Evolutionary conservation across 1,284 basidiomycete species (phyloP).

Genomic region (Exobasidium cylindrosporum): DNA sequence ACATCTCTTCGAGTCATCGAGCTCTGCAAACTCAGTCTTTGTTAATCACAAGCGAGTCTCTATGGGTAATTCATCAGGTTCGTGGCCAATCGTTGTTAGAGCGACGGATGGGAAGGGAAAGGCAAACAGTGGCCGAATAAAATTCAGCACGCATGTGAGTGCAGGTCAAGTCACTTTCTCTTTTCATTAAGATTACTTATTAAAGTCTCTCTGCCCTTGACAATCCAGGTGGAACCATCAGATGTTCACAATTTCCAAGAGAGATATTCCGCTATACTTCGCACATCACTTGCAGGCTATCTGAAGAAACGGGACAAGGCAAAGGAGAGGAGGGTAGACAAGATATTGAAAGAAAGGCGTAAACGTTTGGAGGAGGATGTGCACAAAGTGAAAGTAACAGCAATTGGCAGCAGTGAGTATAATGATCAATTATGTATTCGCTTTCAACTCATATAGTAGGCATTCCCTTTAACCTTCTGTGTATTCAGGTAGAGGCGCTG

Average conservation of each 20-base stretch:
- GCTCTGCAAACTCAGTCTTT: conserved; percentile 43
- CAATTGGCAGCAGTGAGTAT: conserved; percentile 33
- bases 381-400: conserved; percentile 36
- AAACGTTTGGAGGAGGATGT: conserved; percentile 37
- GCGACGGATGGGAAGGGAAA: conserved; percentile 35
- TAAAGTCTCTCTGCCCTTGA: background rate
- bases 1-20: conserved; percentile 33
- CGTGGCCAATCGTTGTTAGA: conserved; percentile 36
- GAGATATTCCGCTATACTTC: conserved; percentile 28
- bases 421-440: background rate
- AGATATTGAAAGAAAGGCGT: conserved; percentile 35
- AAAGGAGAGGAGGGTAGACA: conserved; percentile 49
- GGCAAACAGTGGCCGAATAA: background rate
- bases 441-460: no score
- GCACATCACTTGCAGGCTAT: conserved; percentile 30
- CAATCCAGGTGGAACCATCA: conserved; percentile 1
- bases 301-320: conserved; percentile 52
- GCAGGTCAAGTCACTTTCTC: background rate
- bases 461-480: no score
- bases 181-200: background rate
- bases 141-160: conserved; percentile 5
- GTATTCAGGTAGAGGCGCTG: conserved; percentile 32
- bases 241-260: conserved; percentile 7
- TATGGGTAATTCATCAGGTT: conserved; percentile 20
- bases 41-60: conserved; percentile 32